Conservation (phyloP, 2,329 filamentous ascomycete species). For the Aspergillus sp. region DNA sequence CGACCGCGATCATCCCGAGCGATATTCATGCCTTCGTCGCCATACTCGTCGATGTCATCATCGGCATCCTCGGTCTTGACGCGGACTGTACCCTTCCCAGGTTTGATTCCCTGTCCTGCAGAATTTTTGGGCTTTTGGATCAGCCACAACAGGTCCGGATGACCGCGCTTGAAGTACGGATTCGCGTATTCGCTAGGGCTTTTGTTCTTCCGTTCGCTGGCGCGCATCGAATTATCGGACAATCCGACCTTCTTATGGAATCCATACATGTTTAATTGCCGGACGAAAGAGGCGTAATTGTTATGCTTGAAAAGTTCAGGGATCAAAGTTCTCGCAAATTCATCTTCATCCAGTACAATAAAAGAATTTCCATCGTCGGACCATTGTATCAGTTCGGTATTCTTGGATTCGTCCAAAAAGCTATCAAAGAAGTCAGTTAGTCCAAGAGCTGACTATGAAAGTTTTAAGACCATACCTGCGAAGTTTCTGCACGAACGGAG, state of each 20-base stretch:
- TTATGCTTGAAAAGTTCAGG: constrained; percentile 72
- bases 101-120: constrained; percentile 45
- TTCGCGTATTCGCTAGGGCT: constrained; percentile 98
- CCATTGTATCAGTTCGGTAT: constrained; percentile 93
- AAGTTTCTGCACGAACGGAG: constrained; percentile 94
- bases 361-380: constrained; percentile 95
- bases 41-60: constrained; percentile 51
- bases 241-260: constrained; percentile 69
- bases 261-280: constrained; percentile 60
- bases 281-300: constrained; percentile 69
- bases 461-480: constrained; percentile 62
- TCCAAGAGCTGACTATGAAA: neutral
- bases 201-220: constrained; percentile 94
- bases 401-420: constrained; percentile 86
- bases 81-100: constrained; percentile 36
- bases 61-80: constrained; percentile 52
- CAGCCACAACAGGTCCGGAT: constrained; percentile 87
- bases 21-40: constrained; percentile 31
- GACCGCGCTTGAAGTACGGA: constrained; percentile 86
- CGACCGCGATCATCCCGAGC: constrained; percentile 28
- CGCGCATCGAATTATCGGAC: constrained; percentile 95
- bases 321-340: constrained; percentile 65
- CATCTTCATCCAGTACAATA: constrained; percentile 92
- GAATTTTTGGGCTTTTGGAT: constrained; percentile 90
- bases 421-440: constrained; percentile 42